Conservation (phyloP, 805 yeast species). For the Metschnikowia hibisci region DNA sequence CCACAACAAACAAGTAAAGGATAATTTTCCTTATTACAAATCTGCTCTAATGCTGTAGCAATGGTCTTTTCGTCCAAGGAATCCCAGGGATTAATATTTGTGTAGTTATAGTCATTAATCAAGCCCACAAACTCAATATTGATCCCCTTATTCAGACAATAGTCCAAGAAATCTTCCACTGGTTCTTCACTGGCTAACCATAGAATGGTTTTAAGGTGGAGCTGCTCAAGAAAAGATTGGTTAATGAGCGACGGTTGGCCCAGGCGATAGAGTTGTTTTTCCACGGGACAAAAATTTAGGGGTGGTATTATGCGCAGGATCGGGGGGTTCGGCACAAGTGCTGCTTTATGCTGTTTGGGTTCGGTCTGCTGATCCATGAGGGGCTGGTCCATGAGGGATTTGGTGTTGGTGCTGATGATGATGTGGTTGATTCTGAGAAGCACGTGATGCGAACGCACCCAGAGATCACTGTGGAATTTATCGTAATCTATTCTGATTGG, state of each 20-base stretch:
- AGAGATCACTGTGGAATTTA: too few species aligned
- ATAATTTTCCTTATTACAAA: constrained; percentile 67
- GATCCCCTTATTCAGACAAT: constrained; percentile 69
- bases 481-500: too few species aligned
- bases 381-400: too few species aligned
- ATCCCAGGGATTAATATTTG: constrained; percentile 87
- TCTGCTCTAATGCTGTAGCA: constrained; percentile 70
- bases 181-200: constrained; percentile 98
- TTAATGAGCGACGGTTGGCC: constrained; percentile 96
- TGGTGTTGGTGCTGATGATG: too few species aligned
- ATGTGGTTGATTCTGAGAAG: too few species aligned
- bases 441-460: too few species aligned
- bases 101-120: constrained; percentile 56
- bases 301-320: constrained; percentile 81
- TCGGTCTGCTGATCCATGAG: background rate
- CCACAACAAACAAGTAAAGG: constrained; percentile 94
- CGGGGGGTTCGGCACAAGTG: constrained; percentile 47
- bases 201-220: constrained; percentile 72
- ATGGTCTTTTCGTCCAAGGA: constrained; percentile 82
- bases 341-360: background rate
- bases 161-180: constrained; percentile 77
- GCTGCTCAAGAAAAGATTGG: constrained; percentile 74
- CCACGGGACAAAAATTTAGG: constrained; percentile 92
- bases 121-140: constrained; percentile 79
- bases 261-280: constrained; percentile 75